A percentile compares a stretch with the other conserved stretches of the same genome.
Evolutionary conservation across 768 basidiomycete species (phyloP).

Genomic region (Trametes meyenii): DNA sequence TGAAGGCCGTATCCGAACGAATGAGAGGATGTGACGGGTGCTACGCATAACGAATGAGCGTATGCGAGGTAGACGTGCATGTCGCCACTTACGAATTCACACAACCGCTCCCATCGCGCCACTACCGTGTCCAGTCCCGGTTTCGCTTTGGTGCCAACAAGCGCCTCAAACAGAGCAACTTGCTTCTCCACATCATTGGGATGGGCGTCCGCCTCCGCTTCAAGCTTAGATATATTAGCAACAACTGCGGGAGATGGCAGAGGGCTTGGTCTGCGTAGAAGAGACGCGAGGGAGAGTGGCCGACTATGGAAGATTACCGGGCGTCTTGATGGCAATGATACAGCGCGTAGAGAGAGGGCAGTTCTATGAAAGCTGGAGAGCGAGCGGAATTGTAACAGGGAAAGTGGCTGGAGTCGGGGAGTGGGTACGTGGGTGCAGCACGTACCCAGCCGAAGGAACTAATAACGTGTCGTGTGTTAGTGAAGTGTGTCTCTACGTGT

Average conservation of each 20-base stretch:
- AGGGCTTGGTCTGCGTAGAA: slow-evolving; percentile 43
- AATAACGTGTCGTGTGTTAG: not conserved
- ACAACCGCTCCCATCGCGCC: slow-evolving; percentile 81
- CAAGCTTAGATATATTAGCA: slow-evolving; percentile 70
- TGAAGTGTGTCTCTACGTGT: not conserved
- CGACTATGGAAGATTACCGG: slow-evolving; percentile 17
- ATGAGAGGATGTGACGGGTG: slow-evolving; percentile 71
- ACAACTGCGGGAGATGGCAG: slow-evolving; percentile 66
- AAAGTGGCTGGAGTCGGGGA: slow-evolving; percentile 38
- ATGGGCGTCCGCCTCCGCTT: slow-evolving; percentile 75
- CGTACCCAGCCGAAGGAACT: slow-evolving; percentile 35
- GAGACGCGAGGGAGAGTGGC: slow-evolving; percentile 34
- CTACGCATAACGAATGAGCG: slow-evolving; percentile 39
- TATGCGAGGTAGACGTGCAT: slow-evolving; percentile 1
- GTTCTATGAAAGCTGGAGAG: slow-evolving; percentile 23
- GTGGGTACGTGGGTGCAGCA: slow-evolving; percentile 35
- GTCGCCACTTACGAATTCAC: slow-evolving; percentile 63
- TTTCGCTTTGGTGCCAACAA: slow-evolving; percentile 64
- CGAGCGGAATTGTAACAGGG: slow-evolving; percentile 24
- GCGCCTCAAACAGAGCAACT: slow-evolving; percentile 66
- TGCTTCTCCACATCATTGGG: slow-evolving; percentile 74
- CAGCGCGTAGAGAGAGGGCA: slow-evolving; percentile 1
- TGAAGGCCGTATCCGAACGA: slow-evolving; percentile 71
- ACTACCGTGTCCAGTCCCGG: slow-evolving; percentile 74
- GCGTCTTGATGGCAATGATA: slow-evolving; percentile 1